Base-by-base conservation (phyloP, 257 asterid species). In the Mentha longifolia region DNA sequence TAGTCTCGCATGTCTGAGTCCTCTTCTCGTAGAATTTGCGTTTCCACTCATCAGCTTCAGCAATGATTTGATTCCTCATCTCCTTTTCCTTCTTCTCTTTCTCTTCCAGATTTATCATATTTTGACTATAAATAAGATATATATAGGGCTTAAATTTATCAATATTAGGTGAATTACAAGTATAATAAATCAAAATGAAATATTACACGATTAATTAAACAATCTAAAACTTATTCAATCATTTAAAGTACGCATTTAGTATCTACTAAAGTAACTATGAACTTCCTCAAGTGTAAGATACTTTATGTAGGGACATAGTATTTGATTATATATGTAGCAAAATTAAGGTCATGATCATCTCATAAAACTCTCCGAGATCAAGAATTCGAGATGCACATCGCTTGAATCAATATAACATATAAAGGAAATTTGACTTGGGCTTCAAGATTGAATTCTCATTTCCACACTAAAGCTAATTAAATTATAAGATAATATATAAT, bases 81-180 rank as follows among this genome's bases (percentile, higher is more conserved):
- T 95, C 97, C 80, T 92, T 95, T 68, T 95, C 98, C 70, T 82
- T 89, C 77, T 88, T 91, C 84, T 95, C 99, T 76, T 92, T 95
- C 75, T 87, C 97, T 90, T 92, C 98, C 2, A 95, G 88, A 80
- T 89, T 85, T 37, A 77, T 80, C 41, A 95, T 92, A 76, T 95
- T 95, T 91, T 89, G 90, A 54, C 99, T 94, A 14, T 4, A 58
- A 76, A 68, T 28, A 16, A 39, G 67, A 51, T n/a, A n/a, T n/a
- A n/a, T n/a, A n/a, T 20, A 43, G 11, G 20, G 46, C 52, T 57
- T 17, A 42, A 63, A 42, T 75, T 77, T 51, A 56, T 15, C 30
- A 19, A 52, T 9, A 17, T 52, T 45, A 45, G 16, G 43, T 39
- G 43, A 8, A 37, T 37, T 37, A 37, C 9, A 4, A 37, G 42